Conservation (phyloP, 305 asterid genomes). For the Fraxinus platypoda region DNA sequence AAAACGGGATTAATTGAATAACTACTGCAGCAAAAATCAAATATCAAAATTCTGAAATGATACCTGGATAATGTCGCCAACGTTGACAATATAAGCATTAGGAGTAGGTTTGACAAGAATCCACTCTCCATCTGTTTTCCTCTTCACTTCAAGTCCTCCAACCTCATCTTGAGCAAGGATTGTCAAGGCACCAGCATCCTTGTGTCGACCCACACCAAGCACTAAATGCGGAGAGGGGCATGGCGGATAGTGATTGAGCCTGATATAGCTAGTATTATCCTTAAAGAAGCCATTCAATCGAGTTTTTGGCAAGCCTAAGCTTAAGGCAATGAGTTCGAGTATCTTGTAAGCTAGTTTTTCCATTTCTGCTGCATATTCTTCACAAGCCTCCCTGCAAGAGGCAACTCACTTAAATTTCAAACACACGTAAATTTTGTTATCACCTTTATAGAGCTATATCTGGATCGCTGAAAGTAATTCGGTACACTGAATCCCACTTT, state of each 20-base stretch:
- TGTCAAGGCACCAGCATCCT: constrained; percentile 30
- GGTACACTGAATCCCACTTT: too few species aligned
- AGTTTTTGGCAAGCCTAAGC: constrained; percentile 25
- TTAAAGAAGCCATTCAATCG: constrained; percentile 25
- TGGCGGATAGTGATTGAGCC: constrained; percentile 36
- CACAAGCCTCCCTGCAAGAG: constrained; percentile 28
- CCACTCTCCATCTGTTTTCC: constrained; percentile 41
- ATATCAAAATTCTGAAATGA: not conserved
- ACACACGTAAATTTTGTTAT: not conserved
- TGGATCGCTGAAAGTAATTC: not conserved
- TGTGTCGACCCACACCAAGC: constrained; percentile 37
- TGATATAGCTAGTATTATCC: constrained; percentile 20
- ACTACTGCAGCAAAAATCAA: not conserved
- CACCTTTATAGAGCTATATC: not conserved
- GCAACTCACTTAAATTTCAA: not conserved
- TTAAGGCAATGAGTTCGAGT: constrained; percentile 29
- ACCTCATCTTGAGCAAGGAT: constrained; percentile 38
- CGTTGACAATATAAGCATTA: constrained; percentile 34
- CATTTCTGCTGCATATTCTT: constrained; percentile 22
- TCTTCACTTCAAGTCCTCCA: constrained; percentile 41
- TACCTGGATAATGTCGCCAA: constrained; percentile 40
- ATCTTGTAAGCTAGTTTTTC: constrained; percentile 28
- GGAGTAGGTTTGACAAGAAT: constrained; percentile 33
- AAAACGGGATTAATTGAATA: not conserved
- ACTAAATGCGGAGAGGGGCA: constrained; percentile 32